These are phyloP conservation scores for Agroathelia rolfsii DNA, from an alignment of 1,284 basidiomycete genomes.

Conservation along the genomic window DNA sequence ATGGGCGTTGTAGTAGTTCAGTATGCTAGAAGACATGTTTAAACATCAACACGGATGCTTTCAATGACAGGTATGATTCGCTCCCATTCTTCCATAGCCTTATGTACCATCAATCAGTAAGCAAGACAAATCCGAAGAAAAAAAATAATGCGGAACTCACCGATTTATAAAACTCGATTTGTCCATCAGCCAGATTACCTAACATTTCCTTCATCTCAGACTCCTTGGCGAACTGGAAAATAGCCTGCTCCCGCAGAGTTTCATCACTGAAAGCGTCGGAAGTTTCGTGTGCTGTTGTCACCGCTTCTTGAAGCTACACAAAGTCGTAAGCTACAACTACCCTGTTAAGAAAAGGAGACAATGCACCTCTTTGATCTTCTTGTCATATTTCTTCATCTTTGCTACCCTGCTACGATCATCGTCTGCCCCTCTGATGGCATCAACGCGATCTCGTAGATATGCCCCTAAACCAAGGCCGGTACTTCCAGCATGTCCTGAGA, in stretches of 20 bases:
- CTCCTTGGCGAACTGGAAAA: conserved; percentile 87
- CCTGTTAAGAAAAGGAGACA: conserved; percentile 6
- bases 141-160: conserved; percentile 32
- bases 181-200: conserved; percentile 80
- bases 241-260: conserved; percentile 80
- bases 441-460: conserved; percentile 91
- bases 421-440: conserved; percentile 84
- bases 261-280: conserved; percentile 93
- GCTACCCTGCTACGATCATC: conserved; percentile 90
- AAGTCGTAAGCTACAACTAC: conserved; percentile 1
- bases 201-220: conserved; percentile 95
- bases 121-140: conserved; percentile 4
- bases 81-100: conserved; percentile 92
- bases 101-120: conserved; percentile 9
- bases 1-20: too few relatives aligned
- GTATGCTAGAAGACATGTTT: conserved; percentile 21
- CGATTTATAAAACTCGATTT: conserved; percentile 89
- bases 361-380: conserved; percentile 89
- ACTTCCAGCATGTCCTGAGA: conserved; percentile 72
- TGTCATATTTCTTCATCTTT: conserved; percentile 86
- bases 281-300: conserved; percentile 89
- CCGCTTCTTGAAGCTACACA: conserved; percentile 85
- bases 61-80: conserved; percentile 80
- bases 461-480: conserved; percentile 78
- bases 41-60: conserved; percentile 81